phyloP scores from a whole-genome alignment of 768 basidiomycete species.

The Hygrocybe coccinea region DNA sequence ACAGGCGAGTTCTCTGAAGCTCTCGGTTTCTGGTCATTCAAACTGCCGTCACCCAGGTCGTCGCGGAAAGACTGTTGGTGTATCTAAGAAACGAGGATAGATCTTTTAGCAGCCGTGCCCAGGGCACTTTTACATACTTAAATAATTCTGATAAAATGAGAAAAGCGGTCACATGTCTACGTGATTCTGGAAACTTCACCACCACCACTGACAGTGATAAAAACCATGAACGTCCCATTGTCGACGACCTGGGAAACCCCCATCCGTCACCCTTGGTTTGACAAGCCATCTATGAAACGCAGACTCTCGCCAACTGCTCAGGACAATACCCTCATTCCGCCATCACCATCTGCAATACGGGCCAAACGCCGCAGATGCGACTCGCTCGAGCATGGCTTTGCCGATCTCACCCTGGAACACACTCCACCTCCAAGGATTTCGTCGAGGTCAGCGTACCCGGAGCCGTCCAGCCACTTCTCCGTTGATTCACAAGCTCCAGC shows the following conservation, averaged over 20 bases:
- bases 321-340: conserved; percentile 3
- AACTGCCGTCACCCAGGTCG: conserved; percentile 50
- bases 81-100: conserved; percentile 82
- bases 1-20: conserved; percentile 56
- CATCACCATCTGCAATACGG: conserved; percentile 8
- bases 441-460: conserved; percentile 2
- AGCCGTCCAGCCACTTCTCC: background rate
- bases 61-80: conserved; percentile 94
- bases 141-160: too few relatives aligned
- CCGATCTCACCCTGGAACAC: conserved; percentile 41
- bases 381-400: conserved; percentile 53
- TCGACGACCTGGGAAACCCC: too few relatives aligned
- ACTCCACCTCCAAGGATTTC: background rate
- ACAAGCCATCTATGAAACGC: conserved; percentile 36
- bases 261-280: conserved; percentile 44
- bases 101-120: background rate
- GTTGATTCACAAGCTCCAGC: conserved; percentile 4
- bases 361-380: conserved; percentile 27
- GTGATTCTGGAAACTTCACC: background rate
- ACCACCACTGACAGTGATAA: too few relatives aligned
- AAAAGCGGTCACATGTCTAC: background rate
- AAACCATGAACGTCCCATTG: too few relatives aligned
- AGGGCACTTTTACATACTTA: too few relatives aligned
- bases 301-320: conserved; percentile 30
- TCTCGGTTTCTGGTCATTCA: background rate